Evolutionary conservation across 2,329 filamentous ascomycete genomes (phyloP).

Genomic region (Podosphaera fusca): DNA sequence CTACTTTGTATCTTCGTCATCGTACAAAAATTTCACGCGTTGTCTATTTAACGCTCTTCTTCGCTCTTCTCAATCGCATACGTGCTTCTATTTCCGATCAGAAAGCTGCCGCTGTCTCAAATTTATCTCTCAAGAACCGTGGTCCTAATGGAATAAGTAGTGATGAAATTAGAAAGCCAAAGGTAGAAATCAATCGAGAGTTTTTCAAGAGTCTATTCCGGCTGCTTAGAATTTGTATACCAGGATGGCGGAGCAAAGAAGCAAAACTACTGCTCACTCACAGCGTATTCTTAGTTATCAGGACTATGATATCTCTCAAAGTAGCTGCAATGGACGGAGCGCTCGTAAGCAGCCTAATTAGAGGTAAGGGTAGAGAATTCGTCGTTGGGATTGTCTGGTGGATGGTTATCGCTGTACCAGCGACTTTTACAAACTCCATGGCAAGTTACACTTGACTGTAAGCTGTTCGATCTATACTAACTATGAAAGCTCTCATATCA

Average conservation of each 20-base stretch:
- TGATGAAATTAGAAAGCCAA: constrained; percentile 32
- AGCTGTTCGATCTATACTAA: constrained; percentile 3
- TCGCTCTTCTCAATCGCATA: constrained; percentile 65
- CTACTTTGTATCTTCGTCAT: constrained; percentile 51
- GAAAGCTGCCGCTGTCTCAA: constrained; percentile 55
- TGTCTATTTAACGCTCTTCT: constrained; percentile 61
- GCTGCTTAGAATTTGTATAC: constrained; percentile 68
- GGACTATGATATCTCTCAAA: constrained; percentile 83
- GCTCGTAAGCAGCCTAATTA: constrained; percentile 76
- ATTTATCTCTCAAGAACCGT: constrained; percentile 28
- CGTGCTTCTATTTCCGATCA: constrained; percentile 83
- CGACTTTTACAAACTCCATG: constrained; percentile 98
- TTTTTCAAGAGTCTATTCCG: constrained; percentile 46
- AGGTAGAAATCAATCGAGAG: constrained; percentile 80
- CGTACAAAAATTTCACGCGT: constrained; percentile 63
- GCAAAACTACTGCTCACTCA: constrained; percentile 68
- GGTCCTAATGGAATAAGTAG: constrained; percentile 21
- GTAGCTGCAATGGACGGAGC: constrained; percentile 89
- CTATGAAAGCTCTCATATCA: constrained; percentile 62
- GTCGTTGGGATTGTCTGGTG: constrained; percentile 79
- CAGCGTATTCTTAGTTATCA: constrained; percentile 72
- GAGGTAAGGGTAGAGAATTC: constrained; percentile 79
- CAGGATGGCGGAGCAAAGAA: constrained; percentile 76
- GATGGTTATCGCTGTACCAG: constrained; percentile 92
- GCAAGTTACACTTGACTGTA: constrained; percentile 23